Base-by-base conservation (phyloP, 2,329 filamentous ascomycete genomes). In the Volutella citrinella region DNA sequence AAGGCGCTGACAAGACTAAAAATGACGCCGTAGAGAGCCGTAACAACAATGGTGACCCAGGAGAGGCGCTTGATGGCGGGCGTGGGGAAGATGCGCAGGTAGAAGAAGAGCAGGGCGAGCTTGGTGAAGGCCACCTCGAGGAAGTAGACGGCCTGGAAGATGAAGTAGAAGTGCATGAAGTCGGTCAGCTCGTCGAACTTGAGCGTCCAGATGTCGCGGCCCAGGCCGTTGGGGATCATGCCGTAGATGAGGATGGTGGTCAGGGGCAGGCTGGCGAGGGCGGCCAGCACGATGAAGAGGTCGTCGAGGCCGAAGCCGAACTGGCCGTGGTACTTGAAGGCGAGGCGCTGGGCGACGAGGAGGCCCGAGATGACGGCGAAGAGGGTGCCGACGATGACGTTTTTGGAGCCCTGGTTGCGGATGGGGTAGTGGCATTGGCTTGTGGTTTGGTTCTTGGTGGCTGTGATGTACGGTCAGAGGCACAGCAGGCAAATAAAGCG, bases 51-150 rank as follows among this genome's bases (percentile, higher is more conserved):
- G 1, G 59, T 59, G 5, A 41, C 49, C 48, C 59, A 62, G 1
- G 67, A 47, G 10, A 62, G 13, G 7, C 49, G 44, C 5, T 53
- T 49, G 10, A 63, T 56, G 1, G 23, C 38, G 7, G 30, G 41
- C 0, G 50, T 48, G 1, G 63, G 61, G 23, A 69, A 69, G 27
- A 70, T 47, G 19, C 45, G 37, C 30, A 45, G 32, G 34, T 47
- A 47, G 30, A 47, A 47, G 29, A 47, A 47, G 3, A 47, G 17
- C 19, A 47, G 30, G 19, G 45, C 40, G 39, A 41, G 40, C 39
- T 47, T 47, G 9, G 45, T 28, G 3, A 47, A 12, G 6, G 37
- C 27, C 8, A 47, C 42, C 28, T 47, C 36, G 8, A 27, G 22
- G 23, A 47, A 47, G 26, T 47, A 47, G 9, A 45, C 24, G 3